Evolutionary conservation across 2,329 filamentous ascomycete genomes (phyloP).

Genomic region (Aspergillus sp.): DNA sequence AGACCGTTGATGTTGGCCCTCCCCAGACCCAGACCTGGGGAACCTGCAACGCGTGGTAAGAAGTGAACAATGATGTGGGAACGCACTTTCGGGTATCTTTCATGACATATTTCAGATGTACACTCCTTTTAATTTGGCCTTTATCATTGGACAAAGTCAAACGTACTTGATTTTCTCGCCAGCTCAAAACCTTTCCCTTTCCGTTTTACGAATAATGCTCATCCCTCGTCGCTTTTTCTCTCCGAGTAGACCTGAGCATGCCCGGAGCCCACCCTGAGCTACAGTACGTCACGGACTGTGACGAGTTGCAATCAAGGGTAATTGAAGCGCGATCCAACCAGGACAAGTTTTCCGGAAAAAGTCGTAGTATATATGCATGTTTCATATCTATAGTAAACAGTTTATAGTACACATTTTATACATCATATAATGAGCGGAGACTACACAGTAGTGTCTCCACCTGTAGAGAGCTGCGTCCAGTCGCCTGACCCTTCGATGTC

Average conservation of each 20-base stretch:
- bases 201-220: no score
- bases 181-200: background rate
- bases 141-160: no score
- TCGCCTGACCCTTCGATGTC: background rate
- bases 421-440: background rate
- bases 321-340: no score
- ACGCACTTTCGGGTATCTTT: no score
- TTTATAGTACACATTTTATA: background rate
- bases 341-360: no score
- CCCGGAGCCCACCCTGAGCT: no score
- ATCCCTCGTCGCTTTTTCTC: no score
- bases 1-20: slow-evolving; percentile 21
- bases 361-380: background rate
- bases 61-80: background rate
- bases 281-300: no score
- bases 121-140: no score
- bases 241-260: no score
- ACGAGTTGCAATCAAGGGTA: no score
- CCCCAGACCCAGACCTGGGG: slow-evolving; percentile 23
- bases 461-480: background rate
- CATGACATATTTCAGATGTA: no score
- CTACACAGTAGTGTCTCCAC: background rate
- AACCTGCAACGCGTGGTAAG: slow-evolving; percentile 8
- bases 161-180: background rate
- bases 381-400: background rate